phyloP scores from a whole-genome alignment of 331 rosid species.

The Erythrophleum ivorense region DNA sequence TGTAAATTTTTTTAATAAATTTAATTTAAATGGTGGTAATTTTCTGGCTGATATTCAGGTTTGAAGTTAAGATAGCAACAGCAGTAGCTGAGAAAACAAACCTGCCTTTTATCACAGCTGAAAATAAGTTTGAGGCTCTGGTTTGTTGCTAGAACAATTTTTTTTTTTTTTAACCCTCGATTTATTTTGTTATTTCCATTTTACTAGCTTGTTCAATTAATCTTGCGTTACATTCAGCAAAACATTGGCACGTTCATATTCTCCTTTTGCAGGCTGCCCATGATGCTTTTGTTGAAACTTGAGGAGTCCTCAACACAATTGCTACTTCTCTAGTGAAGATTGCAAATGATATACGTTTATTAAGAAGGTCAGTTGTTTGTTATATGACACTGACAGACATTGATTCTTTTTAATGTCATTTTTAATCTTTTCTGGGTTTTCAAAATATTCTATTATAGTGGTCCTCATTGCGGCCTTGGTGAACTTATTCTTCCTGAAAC shows the following conservation, averaged over 20 bases:
- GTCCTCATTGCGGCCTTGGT: constrained; percentile 99
- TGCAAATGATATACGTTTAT: constrained; percentile 90
- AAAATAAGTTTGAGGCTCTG: constrained; percentile 99
- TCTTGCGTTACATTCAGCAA: constrained; percentile 34
- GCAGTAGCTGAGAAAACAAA: constrained; percentile 94
- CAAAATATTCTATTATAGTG: constrained; percentile 56
- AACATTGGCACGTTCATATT: constrained; percentile 28
- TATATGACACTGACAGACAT: too few species aligned
- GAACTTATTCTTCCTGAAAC: constrained; percentile 99
- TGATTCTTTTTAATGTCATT: background rate
- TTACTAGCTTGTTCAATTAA: constrained; percentile 21
- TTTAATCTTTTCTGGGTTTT: constrained; percentile 29
- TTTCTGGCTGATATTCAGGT: constrained; percentile 61
- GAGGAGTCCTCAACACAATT: constrained; percentile 91
- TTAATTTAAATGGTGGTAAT: constrained; percentile 26
- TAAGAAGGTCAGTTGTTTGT: constrained; percentile 93
- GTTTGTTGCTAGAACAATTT: constrained; percentile 57
- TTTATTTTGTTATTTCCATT: constrained; percentile 22
- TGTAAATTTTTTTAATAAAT: constrained; percentile 4
- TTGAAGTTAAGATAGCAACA: constrained; percentile 88
- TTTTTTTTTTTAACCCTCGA: constrained; percentile 10
- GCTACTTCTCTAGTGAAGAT: constrained; percentile 92
- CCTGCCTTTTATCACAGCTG: constrained; percentile 91
- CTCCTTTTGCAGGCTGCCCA: constrained; percentile 88
- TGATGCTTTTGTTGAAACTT: constrained; percentile 92